Evolutionary conservation across 805 yeast species (phyloP).

Genomic region (Pichia gijzeniarum): DNA sequence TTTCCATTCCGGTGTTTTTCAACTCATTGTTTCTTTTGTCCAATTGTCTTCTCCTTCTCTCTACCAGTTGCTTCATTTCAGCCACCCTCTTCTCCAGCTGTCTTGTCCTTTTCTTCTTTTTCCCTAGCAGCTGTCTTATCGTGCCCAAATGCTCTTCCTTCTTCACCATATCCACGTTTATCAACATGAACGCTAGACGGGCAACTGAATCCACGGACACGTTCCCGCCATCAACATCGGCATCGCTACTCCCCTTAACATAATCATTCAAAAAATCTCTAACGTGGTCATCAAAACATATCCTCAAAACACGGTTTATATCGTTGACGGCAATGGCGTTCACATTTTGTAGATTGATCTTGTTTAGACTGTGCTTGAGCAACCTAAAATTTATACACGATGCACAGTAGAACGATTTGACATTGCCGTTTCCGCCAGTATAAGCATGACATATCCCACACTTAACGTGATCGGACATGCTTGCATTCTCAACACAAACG

Average conservation of each 20-base stretch:
- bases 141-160: neutral
- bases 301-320: conserved; percentile 20
- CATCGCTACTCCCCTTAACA: conserved; percentile 7
- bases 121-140: neutral
- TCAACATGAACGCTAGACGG: conserved; percentile 27
- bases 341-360: conserved; percentile 17
- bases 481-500: neutral
- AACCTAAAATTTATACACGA: conserved; percentile 25
- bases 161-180: conserved; percentile 22
- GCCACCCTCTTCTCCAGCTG: conserved; percentile 11
- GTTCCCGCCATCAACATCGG: neutral
- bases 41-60: neutral
- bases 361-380: conserved; percentile 20
- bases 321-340: conserved; percentile 17
- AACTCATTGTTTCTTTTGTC: too few relatives aligned
- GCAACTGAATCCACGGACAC: conserved; percentile 23
- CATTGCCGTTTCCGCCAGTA: neutral
- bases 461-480: neutral
- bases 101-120: conserved; percentile 10
- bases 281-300: conserved; percentile 24
- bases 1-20: too few relatives aligned
- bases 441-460: conserved; percentile 19
- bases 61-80: too few relatives aligned
- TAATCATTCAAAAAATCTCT: conserved; percentile 15
- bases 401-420: conserved; percentile 18